A percentile compares a stretch with the other conserved stretches of the same genome.
Conservation (phyloP, 1,139 yeast species). For the Nakaseomyces nivariensis region DNA sequence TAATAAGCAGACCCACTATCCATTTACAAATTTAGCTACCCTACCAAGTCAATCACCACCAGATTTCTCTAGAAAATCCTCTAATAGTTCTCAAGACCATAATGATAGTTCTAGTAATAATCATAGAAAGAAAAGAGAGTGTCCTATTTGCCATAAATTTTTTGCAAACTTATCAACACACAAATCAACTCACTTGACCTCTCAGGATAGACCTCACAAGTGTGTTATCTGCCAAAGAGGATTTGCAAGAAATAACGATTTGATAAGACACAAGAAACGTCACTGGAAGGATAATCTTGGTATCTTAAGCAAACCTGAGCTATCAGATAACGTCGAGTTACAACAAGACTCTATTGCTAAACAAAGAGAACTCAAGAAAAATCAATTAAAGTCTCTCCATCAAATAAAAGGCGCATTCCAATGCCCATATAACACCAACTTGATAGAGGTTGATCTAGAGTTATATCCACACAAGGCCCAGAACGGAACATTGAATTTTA, state of each 20-base stretch:
- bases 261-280: conserved; percentile 72
- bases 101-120: background rate
- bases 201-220: conserved; percentile 64
- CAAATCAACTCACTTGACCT: conserved; percentile 68
- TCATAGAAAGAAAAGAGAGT: conserved; percentile 48
- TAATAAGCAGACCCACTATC: background rate
- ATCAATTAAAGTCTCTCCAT: conserved; percentile 21
- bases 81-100: background rate
- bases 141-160: conserved; percentile 68
- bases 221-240: conserved; percentile 75
- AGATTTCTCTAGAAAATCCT: background rate
- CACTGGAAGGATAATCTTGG: conserved; percentile 60
- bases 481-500: conserved; percentile 14
- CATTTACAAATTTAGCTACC: background rate
- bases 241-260: conserved; percentile 80
- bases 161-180: conserved; percentile 82
- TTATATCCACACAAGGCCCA: conserved; percentile 21
- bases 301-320: conserved; percentile 19
- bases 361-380: conserved; percentile 8
- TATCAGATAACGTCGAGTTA: background rate
- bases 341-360: conserved; percentile 2
- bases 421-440: conserved; percentile 35
- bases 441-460: conserved; percentile 26
- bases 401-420: conserved; percentile 37
- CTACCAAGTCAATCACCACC: background rate